phyloP scores from a whole-genome alignment of 1,139 yeast species.

The Diutina siamensis region DNA sequence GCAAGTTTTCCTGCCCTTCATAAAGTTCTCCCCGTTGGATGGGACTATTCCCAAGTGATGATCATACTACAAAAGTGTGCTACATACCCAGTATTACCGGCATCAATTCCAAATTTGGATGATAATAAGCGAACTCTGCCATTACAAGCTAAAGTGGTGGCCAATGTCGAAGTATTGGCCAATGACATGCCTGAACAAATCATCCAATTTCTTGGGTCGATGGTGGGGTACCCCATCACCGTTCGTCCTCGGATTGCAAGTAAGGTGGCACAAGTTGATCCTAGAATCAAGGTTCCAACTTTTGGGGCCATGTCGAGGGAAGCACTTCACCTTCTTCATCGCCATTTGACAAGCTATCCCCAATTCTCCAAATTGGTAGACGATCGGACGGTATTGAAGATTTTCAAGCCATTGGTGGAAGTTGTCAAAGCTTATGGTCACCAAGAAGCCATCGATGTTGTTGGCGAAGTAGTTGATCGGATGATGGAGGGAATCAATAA shows the following conservation, averaged over 20 bases:
- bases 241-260: constrained; percentile 41
- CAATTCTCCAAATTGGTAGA: not conserved
- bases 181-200: constrained; percentile 29
- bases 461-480: not conserved
- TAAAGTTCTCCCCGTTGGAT: constrained; percentile 18
- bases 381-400: not conserved
- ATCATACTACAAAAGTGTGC: constrained; percentile 47
- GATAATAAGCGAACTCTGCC: constrained; percentile 42
- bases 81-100: constrained; percentile 46
- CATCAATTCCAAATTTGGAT: constrained; percentile 24
- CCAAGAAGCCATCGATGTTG: not conserved
- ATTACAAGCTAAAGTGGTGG: constrained; percentile 41
- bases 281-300: constrained; percentile 44
- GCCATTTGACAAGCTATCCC: constrained; percentile 17
- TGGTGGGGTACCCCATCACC: constrained; percentile 48
- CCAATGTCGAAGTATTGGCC: constrained; percentile 27
- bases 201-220: constrained; percentile 40
- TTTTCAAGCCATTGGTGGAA: not conserved
- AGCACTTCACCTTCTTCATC: constrained; percentile 32
- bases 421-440: not conserved
- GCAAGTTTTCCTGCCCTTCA: constrained; percentile 38
- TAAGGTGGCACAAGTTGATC: constrained; percentile 18
- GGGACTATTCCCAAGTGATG: constrained; percentile 25
- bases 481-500: not conserved
- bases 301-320: constrained; percentile 51